A percentile compares a stretch with the other conserved stretches of the same genome.
phyloP scores from a whole-genome alignment of 768 basidiomycete species.

The Suillus sp. region DNA sequence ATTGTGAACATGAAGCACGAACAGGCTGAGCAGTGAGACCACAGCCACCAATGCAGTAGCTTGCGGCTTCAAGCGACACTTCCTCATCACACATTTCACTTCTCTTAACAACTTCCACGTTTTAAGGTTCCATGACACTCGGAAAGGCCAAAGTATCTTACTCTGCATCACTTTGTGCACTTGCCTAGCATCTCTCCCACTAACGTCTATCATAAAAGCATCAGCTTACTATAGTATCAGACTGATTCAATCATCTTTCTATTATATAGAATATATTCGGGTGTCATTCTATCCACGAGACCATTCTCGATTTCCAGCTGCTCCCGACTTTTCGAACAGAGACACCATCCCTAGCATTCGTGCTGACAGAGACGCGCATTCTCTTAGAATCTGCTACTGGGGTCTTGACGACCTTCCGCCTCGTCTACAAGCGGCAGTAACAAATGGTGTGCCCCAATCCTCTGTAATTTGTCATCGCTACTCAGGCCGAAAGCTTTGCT shows the following conservation, averaged over 20 bases:
- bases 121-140: background rate
- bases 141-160: background rate
- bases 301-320: slow-evolving; percentile 51
- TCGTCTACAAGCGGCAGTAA: slow-evolving; percentile 43
- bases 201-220: background rate
- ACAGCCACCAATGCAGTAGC: background rate
- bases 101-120: background rate
- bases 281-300: slow-evolving; percentile 52
- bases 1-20: slow-evolving; percentile 5
- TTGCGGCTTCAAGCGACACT: background rate
- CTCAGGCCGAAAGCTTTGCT: slow-evolving; percentile 50
- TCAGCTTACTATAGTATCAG: slow-evolving; percentile 3
- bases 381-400: slow-evolving; percentile 50
- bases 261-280: slow-evolving; percentile 48
- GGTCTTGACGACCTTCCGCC: slow-evolving; percentile 50
- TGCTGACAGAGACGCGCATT: slow-evolving; percentile 50
- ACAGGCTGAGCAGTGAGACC: background rate
- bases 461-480: slow-evolving; percentile 43
- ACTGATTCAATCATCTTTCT: slow-evolving; percentile 5
- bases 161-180: background rate
- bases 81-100: background rate
- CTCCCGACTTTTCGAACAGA: slow-evolving; percentile 42
- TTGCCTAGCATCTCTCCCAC: too few species aligned
- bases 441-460: slow-evolving; percentile 53
- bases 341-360: slow-evolving; percentile 53